Percentiles rank a stretch among this genome's conserved stretches.
phyloP scores from a whole-genome alignment of 768 basidiomycete species.

The Suillus ampliporus region DNA sequence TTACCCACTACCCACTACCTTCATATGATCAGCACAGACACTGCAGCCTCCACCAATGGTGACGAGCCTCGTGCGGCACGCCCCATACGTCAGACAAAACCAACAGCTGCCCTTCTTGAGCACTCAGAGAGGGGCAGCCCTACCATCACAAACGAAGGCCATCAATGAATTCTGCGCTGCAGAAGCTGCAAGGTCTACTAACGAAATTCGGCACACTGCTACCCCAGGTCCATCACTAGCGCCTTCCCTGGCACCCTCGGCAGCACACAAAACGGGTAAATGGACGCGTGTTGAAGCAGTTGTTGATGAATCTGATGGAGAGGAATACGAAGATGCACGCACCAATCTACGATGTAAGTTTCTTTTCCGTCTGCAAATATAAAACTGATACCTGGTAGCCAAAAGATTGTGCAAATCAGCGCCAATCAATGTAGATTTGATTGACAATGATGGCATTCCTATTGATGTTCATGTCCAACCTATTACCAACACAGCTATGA shows the following conservation, averaged over 20 bases:
- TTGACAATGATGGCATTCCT: conserved; percentile 18
- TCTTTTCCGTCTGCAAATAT: background rate
- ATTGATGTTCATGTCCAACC: conserved; percentile 15
- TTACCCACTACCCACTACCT: too few species aligned
- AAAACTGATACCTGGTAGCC: background rate
- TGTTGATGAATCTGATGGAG: background rate
- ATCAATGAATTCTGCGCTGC: too few species aligned
- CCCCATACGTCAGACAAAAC: too few species aligned
- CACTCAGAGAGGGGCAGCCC: too few species aligned
- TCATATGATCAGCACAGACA: too few species aligned
- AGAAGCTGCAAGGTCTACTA: too few species aligned
- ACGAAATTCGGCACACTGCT: too few species aligned
- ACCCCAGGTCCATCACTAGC: background rate
- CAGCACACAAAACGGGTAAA: background rate
- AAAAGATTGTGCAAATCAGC: background rate
- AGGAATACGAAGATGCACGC: background rate
- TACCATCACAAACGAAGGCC: too few species aligned
- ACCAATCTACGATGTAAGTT: background rate
- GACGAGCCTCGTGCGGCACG: too few species aligned
- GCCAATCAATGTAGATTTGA: background rate
- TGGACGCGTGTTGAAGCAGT: background rate
- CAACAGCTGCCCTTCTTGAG: too few species aligned
- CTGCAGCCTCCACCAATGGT: too few species aligned
- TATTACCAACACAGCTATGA: background rate
- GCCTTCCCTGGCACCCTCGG: background rate